phyloP scores from a whole-genome alignment of 1,284 basidiomycete genomes.

The Pholiota adiposa region DNA sequence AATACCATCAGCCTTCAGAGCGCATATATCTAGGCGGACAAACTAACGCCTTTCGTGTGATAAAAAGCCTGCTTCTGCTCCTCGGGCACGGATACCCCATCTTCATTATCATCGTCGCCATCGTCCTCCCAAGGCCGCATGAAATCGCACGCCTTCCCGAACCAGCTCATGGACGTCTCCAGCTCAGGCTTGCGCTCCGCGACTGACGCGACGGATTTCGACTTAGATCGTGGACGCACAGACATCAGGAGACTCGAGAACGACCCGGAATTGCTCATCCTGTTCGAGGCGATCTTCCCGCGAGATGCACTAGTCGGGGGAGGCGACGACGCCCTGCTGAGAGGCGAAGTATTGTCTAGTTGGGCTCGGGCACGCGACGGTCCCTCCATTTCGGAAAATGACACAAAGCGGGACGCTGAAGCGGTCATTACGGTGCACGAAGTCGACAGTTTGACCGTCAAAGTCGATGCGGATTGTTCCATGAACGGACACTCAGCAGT shows the following conservation, averaged over 20 bases:
- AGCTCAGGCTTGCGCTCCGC: conserved; percentile 9
- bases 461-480: conserved; percentile 22
- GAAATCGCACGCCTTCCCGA: conserved; percentile 22
- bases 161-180: conserved; percentile 24
- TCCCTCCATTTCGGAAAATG: conserved; percentile 17
- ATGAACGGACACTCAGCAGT: conserved; percentile 23
- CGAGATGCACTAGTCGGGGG: conserved; percentile 9
- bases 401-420: conserved; percentile 19
- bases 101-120: conserved; percentile 15
- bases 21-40: neutral
- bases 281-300: conserved; percentile 9
- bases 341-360: conserved; percentile 9
- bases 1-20: neutral
- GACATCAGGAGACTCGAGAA: conserved; percentile 18
- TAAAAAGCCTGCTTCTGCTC: conserved; percentile 24
- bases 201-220: conserved; percentile 6
- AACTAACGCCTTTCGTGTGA: conserved; percentile 19
- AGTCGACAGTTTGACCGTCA: conserved; percentile 22
- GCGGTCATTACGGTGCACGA: conserved; percentile 16
- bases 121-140: conserved; percentile 24
- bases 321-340: conserved; percentile 11
- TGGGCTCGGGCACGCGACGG: conserved; percentile 12
- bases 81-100: conserved; percentile 14
- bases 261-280: conserved; percentile 18
- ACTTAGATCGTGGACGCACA: conserved; percentile 18